Conservation (phyloP, 148 eudicot species). For the Rhododendron mucronatum region DNA sequence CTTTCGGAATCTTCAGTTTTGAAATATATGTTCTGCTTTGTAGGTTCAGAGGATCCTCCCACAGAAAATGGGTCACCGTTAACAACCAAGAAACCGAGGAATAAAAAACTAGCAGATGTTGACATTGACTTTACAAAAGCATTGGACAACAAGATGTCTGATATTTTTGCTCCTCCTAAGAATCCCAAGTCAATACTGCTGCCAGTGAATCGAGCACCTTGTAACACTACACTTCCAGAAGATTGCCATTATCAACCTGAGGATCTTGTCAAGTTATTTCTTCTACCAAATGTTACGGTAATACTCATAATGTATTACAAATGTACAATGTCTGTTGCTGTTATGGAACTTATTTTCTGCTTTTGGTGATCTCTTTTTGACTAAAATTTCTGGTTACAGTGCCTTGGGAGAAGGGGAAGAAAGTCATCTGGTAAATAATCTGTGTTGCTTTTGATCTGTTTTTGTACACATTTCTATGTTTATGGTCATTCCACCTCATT, state of each 20-base stretch:
- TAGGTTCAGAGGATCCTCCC: slow-evolving; percentile 36
- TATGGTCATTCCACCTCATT: not conserved
- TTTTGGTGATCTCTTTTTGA: not conserved
- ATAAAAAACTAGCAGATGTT: slow-evolving; percentile 49
- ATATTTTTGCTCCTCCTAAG: slow-evolving; percentile 80
- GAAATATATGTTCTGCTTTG: slow-evolving; percentile 16
- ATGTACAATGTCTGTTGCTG: not conserved
- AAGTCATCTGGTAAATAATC: slow-evolving; percentile 50
- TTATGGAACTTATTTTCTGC: not conserved
- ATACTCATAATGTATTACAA: not conserved
- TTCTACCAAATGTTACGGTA: slow-evolving; percentile 84
- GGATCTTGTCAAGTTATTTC: slow-evolving; percentile 90
- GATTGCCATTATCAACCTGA: slow-evolving; percentile 98
- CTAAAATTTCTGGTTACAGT: slow-evolving; percentile 53
- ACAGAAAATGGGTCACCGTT: slow-evolving; percentile 41
- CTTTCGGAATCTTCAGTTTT: not conserved
- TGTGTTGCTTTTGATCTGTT: not conserved
- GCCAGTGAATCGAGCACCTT: slow-evolving; percentile 62
- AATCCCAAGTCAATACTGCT: slow-evolving; percentile 76
- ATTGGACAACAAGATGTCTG: slow-evolving; percentile 43
- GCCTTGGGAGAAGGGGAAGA: slow-evolving; percentile 77
- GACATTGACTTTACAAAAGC: slow-evolving; percentile 68
- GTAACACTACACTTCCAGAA: slow-evolving; percentile 82
- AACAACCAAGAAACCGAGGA: slow-evolving; percentile 46
- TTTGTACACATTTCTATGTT: not conserved